Evolutionary conservation across 176 grass and related monocot species (phyloP), one percentile per base, ranked within the genome.

Genomic region (Zoysia pacifica): DNA sequence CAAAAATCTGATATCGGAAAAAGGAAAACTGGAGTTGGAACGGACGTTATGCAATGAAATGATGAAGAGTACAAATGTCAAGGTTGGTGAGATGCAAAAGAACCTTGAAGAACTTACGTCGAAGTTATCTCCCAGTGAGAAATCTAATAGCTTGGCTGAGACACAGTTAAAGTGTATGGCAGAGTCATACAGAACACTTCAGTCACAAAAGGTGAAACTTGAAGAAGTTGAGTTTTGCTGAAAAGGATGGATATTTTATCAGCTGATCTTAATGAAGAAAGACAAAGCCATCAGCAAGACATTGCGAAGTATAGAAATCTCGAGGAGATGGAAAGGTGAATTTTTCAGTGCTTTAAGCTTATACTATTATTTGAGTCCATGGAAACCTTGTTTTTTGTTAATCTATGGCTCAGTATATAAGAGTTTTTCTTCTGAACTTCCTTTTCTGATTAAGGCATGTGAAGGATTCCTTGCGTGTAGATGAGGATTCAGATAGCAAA

Each of bases 151-250:
- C 79, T 88, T 96, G 58, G 81, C 83, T 79, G 93, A 92, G 55
- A 96, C 93, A 72, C 93, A 96, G 56, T 76, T 96, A 80, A 96
- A 86, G 45, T 96, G 93, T 78, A 96, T 96, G 93, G 83, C 83
- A 67, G 93, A 92, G 81, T 92, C 90, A 7, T 96, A 96, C 83
- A 92, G 90, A 13, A 45, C 80, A 44, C 79, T 96, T 67, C 87
- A 96, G 78, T 83, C 81, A 77, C 88, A 67, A n/a, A 88, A 86
- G 74, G 12, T 66, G 67, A 82, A 92, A 83, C 73, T 96, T 49
- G 93, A 96, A 72, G 74, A 70, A 61, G 90, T 67, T 42, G 65
- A 65, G 42, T 63, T 53, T 62, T 90, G 56, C 80, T 67, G 68
- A 60, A 70, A 52, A 90, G 86, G 75, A 82, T 86, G 45, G 85